Base-by-base conservation (phyloP, 768 basidiomycete species). In the Pisolithus marmoratus region DNA sequence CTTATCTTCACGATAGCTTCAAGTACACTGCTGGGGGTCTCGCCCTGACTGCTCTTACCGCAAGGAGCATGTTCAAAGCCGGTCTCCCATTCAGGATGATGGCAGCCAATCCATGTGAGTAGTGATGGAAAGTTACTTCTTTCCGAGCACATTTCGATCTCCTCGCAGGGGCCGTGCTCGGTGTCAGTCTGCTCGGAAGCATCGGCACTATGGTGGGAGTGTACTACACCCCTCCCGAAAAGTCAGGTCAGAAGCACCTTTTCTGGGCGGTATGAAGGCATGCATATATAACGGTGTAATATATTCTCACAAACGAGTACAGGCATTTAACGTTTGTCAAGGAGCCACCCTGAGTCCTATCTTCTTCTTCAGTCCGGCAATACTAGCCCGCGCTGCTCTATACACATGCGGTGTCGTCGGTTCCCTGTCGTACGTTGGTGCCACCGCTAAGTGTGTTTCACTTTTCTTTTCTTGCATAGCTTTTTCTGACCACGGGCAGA, bases 361-460 rank as follows among this genome's bases (percentile, higher is more conserved):
- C n/a, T 92, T 91, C 73, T 93, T 94, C 77, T 68, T 93, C 43
- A 84, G 76, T 61, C 92, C 92, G 3, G 90, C 88, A 12, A 79
- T 94, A 56, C 77, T 95, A 46, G 85, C 86, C 17, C 83, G 92
- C 27, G 92, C 92, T 8, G 92, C 90, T 5, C 72, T 95, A 3
- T 95, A 95, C 70, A 94, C 92, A 0, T 78, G 83, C 36, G 90
- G 90, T 24, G 81, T 90, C 2, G 87, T 92, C n/a, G 90, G 90
- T 4, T 81, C 87, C 2, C 79, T 94, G 24, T 85, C 85, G 12
- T 95, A 91, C 63, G 78, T 95, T 22, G 92, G 92, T 20, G 90
- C 91, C 4, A 95, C 92, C 31, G 92, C 92, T 23, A 83, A 72
- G 85, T 84, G 58, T 54, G 77, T 56, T 4, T 43, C n/a, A 17